A percentile compares a stretch with the other conserved stretches of the same genome.
phyloP scores from a whole-genome alignment of 805 yeast genomes.

The Candida ulmi region DNA sequence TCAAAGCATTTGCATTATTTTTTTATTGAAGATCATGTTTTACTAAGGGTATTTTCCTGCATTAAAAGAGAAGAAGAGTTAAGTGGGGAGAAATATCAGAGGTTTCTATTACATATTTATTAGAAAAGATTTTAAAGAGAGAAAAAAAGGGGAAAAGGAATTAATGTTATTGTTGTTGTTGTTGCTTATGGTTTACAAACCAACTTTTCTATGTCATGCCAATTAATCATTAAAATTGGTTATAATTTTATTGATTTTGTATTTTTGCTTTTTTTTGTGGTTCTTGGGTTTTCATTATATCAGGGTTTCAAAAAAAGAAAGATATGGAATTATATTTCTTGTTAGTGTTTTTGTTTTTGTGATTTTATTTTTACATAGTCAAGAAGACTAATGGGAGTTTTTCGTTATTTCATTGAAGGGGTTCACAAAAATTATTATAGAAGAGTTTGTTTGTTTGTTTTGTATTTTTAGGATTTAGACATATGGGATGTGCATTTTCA shows the following conservation, averaged over 20 bases:
- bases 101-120: background rate
- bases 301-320: background rate
- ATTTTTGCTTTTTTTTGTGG: background rate
- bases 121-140: background rate
- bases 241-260: slow-evolving; percentile 2
- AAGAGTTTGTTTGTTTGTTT: slow-evolving; percentile 15
- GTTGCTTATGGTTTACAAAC: background rate
- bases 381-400: background rate
- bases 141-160: background rate
- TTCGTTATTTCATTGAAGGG: background rate
- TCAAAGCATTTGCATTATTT: background rate
- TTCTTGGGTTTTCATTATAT: slow-evolving; percentile 1
- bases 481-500: slow-evolving; percentile 15
- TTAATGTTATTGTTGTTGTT: background rate
- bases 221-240: background rate
- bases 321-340: no score
- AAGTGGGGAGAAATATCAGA: no score
- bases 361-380: background rate
- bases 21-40: background rate
- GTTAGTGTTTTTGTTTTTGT: background rate
- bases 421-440: slow-evolving; percentile 8
- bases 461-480: slow-evolving; percentile 18
- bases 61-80: background rate
- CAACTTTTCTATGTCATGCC: slow-evolving; percentile 1
- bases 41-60: background rate